Evolutionary conservation across 2,329 filamentous ascomycete species (phyloP), one percentile per base, ranked within the genome.

Genomic region (Fusarium protoensiforme): DNA sequence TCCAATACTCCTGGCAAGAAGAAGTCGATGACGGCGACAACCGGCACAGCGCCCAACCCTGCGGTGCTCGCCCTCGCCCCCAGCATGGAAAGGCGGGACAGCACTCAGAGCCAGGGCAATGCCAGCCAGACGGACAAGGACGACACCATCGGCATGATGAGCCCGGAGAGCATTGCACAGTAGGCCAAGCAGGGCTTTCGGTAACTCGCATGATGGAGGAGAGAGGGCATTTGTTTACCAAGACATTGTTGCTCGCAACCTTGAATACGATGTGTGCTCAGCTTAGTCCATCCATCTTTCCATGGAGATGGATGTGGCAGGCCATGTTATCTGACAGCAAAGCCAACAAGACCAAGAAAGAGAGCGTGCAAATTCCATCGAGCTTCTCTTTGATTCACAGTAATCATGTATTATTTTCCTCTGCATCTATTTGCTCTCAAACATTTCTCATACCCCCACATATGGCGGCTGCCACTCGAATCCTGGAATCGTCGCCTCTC

Each of bases 131-230:
- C 72, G 64, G 92, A 92, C 75, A 92, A 93, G 79, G 91, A 91
- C 65, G 90, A 90, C 61, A 88, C 87, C 20, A 90, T 91, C 35
- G 92, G 92, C 22, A 94, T 96, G 90, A 94, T 96, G 87, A 96
- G 93, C 79, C 94, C 94, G 5, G 92, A 96, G 83, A 95, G 93
- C 81, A 90, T 94, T 74, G 88, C 88, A 65, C 81, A 84, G 78
- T 84, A 81, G 75, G 73, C 68, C 69, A 75, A 48, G 68, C 74
- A 73, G 60, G 33, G 58, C 64, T 76, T 73, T 53, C 60, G 51
- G 65, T 61, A 57, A 65, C 54, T 63, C 46, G 59, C 48, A 58
- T 41, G 36, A 20, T 22, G 39, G 35, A 43, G 29, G 57, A 60
- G 41, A 65, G 39, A 58, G 51, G 54, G 59, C 43, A 43, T 31